Evolutionary conservation across 306 rosid species (phyloP).

Genomic region (Medicago arabica): DNA sequence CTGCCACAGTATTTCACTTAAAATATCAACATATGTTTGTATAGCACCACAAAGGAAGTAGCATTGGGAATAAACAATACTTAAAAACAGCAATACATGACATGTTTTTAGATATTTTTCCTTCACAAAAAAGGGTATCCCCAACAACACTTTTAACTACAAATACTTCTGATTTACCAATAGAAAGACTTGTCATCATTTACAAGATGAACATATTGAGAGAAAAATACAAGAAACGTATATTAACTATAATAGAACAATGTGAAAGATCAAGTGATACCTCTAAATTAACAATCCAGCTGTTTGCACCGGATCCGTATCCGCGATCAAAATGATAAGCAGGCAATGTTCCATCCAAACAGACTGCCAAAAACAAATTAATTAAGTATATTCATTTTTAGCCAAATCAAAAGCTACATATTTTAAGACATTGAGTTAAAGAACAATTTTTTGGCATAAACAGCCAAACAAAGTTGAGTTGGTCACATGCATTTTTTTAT

Average conservation of each 20-base stretch:
- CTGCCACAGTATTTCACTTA: conserved; percentile 58
- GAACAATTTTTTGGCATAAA: conserved; percentile 8
- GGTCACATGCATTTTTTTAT: background rate
- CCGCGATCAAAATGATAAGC: conserved; percentile 87
- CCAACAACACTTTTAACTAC: background rate
- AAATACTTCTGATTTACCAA: conserved; percentile 1
- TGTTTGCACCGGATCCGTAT: conserved; percentile 83
- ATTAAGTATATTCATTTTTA: background rate
- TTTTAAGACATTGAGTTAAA: background rate
- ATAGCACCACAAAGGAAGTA: no score
- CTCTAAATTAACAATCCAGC: conserved; percentile 93
- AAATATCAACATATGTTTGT: conserved; percentile 17
- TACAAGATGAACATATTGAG: background rate
- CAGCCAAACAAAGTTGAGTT: conserved; percentile 20
- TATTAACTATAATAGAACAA: background rate
- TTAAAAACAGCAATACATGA: conserved; percentile 11
- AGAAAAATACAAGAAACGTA: background rate
- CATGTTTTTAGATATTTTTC: background rate
- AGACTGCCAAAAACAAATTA: conserved; percentile 54
- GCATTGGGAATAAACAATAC: background rate
- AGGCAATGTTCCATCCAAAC: conserved; percentile 94
- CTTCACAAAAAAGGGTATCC: background rate
- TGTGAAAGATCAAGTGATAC: conserved; percentile 50
- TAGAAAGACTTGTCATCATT: background rate
- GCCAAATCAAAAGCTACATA: conserved; percentile 30